Evolutionary conservation across 345 rosid genomes (phyloP).

Genomic region (Hypericum androsaemum): DNA sequence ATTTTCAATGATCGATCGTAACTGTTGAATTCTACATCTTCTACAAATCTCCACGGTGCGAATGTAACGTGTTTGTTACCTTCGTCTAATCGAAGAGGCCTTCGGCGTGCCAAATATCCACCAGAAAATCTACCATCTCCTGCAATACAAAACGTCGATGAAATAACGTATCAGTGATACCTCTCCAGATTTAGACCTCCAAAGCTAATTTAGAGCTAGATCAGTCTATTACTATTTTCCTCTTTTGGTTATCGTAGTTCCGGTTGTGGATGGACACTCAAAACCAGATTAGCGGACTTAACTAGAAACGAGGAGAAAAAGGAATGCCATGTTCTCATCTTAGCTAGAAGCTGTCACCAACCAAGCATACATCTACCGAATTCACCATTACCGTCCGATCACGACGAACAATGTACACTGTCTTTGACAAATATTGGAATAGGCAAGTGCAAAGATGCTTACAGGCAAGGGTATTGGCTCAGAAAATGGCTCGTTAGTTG

Average conservation of each 20-base stretch:
- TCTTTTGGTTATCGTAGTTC: no score
- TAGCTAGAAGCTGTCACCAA: no score
- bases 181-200: no score
- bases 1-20: no score
- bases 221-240: no score
- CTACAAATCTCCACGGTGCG: no score
- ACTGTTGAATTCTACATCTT: no score
- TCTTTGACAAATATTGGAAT: background rate
- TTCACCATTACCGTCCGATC: background rate
- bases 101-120: constrained; percentile 82
- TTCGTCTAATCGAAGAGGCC: constrained; percentile 63
- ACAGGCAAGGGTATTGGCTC: constrained; percentile 79
- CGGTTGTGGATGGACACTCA: no score
- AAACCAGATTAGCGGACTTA: constrained; percentile 3
- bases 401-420: background rate
- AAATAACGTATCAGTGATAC: no score
- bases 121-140: constrained; percentile 94
- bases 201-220: no score
- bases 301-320: background rate
- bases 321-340: background rate
- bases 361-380: no score
- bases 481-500: constrained; percentile 65
- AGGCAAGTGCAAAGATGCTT: constrained; percentile 18
- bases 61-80: no score
- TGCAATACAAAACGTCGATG: constrained; percentile 21